phyloP scores from a whole-genome alignment of 2,329 filamentous ascomycete genomes.

The Exophiala sp. region DNA sequence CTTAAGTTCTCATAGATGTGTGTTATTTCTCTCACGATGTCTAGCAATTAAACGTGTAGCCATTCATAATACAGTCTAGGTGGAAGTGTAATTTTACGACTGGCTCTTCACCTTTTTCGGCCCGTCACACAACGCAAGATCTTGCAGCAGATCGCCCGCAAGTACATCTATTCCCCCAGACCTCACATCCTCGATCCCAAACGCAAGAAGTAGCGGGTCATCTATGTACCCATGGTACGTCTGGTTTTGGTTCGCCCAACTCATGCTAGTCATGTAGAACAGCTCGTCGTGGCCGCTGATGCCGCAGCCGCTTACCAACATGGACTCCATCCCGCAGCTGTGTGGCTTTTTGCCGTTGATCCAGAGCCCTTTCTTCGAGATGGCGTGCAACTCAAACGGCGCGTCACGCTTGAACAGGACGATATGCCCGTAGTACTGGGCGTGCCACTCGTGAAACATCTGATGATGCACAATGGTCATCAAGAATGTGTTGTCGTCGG shows the following conservation, averaged over 20 bases:
- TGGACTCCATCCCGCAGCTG: conserved; percentile 16
- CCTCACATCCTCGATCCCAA: conserved; percentile 54
- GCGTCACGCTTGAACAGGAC: conserved; percentile 17
- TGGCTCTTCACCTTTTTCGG: not conserved
- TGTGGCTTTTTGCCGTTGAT: conserved; percentile 46
- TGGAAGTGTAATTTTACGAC: not conserved
- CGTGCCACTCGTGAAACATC: conserved; percentile 45
- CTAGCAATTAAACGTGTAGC: no score
- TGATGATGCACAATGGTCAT: conserved; percentile 57
- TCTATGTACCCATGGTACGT: conserved; percentile 56
- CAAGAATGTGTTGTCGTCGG: conserved; percentile 52
- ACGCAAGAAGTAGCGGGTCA: conserved; percentile 54
- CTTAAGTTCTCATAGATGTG: no score
- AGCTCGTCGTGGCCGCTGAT: conserved; percentile 39
- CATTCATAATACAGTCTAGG: not conserved
- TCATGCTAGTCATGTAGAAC: conserved; percentile 57
- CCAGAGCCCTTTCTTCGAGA: conserved; percentile 47
- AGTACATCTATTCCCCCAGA: conserved; percentile 51
- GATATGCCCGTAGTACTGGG: conserved; percentile 22
- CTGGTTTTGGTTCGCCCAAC: conserved; percentile 48
- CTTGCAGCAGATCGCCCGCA: conserved; percentile 48
- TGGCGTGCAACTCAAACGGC: conserved; percentile 21
- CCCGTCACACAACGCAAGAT: conserved; percentile 37
- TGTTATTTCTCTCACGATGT: no score
- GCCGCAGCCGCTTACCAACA: conserved; percentile 4